These are phyloP conservation scores for Sphenostylis stenocarpa DNA, from an alignment of 306 rosid species.

Conservation along the genomic window DNA sequence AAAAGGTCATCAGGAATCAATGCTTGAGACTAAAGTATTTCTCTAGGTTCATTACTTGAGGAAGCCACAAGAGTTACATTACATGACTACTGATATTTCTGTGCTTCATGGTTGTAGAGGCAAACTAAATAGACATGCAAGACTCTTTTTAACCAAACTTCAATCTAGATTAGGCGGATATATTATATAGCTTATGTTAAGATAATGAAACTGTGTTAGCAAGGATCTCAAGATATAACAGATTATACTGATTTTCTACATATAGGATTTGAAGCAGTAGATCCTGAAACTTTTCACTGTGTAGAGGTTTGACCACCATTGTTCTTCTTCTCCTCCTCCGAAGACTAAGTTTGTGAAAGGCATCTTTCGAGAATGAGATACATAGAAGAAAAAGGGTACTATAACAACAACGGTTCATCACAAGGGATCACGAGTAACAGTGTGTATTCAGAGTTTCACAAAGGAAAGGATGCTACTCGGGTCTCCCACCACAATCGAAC, in stretches of 20 bases:
- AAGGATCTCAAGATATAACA: constrained; percentile 8
- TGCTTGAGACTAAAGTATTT: not conserved
- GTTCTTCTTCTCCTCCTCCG: constrained; percentile 7
- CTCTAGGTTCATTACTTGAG: not conserved
- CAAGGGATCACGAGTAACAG: constrained; percentile 53
- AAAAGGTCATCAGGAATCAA: not conserved
- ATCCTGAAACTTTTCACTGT: constrained; percentile 23
- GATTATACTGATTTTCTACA: constrained; percentile 16
- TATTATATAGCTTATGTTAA: not conserved
- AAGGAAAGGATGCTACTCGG: constrained; percentile 54
- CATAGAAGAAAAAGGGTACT: constrained; percentile 72
- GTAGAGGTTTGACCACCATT: not conserved
- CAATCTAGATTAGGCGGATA: constrained; percentile 26
- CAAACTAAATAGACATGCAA: not conserved
- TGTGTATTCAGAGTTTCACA: constrained; percentile 73
- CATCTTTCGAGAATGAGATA: constrained; percentile 66
- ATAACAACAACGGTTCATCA: constrained; percentile 53
- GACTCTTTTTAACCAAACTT: constrained; percentile 2
- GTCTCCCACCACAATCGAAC: constrained; percentile 57
- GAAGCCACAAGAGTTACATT: not conserved
- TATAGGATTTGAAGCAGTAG: constrained; percentile 32
- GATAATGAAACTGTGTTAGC: not conserved
- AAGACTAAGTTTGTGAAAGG: not conserved
- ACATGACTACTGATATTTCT: constrained; percentile 2
- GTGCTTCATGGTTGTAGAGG: not conserved